These are phyloP conservation scores for Irineochytrium annulatum DNA, from an alignment of 192 early-diverging fungal species.

Conservation along the genomic window DNA sequence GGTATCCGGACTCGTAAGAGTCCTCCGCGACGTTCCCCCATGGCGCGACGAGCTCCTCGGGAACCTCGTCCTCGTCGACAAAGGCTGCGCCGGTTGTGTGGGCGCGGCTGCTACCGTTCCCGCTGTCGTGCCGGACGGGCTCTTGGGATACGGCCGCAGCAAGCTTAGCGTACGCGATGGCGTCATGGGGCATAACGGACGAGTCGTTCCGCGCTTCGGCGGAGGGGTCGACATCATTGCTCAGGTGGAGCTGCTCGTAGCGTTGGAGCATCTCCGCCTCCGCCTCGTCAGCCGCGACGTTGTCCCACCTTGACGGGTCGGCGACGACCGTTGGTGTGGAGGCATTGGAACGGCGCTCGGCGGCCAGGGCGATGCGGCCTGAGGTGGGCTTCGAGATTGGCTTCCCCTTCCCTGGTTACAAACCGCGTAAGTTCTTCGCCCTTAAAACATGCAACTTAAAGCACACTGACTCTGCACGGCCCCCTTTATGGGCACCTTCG, in stretches of 20 bases:
- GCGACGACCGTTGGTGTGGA: constrained; percentile 27
- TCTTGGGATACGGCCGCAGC: not conserved
- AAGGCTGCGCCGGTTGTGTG: too few relatives aligned
- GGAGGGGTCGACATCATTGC: not conserved
- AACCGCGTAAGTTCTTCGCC: too few relatives aligned
- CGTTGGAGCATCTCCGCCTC: not conserved
- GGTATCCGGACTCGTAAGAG: too few relatives aligned
- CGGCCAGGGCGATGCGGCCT: constrained; percentile 25
- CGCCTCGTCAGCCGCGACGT: constrained; percentile 22
- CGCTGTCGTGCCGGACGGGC: not conserved
- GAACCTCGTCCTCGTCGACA: constrained; percentile 15
- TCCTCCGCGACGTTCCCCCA: constrained; percentile 11
- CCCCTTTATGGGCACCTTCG: too few relatives aligned
- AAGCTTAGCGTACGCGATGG: not conserved
- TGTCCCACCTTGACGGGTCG: constrained; percentile 19
- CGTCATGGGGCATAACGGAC: too few relatives aligned
- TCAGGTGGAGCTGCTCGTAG: not conserved
- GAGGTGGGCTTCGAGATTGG: constrained; percentile 32
- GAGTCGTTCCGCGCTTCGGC: not conserved
- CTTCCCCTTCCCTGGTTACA: too few relatives aligned
- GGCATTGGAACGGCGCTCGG: constrained; percentile 26
- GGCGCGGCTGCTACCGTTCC: too few relatives aligned
- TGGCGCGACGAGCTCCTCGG: constrained; percentile 23
- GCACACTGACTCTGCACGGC: too few relatives aligned
- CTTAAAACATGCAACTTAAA: too few relatives aligned